Conservation (phyloP, 805 yeast genomes). For the Candida maesae region DNA sequence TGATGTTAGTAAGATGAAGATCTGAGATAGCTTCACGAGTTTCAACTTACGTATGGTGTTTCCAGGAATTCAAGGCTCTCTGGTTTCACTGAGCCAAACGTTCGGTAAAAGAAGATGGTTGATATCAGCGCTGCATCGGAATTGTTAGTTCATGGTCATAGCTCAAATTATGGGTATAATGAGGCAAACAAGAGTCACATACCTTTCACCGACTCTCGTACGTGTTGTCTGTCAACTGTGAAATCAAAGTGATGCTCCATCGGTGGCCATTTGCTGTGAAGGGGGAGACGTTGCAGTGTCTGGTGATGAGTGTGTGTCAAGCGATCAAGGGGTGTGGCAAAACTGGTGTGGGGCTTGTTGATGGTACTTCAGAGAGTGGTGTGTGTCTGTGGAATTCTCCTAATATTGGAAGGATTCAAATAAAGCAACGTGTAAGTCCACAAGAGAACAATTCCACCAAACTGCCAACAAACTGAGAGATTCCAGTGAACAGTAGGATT, state of each 20-base stretch:
- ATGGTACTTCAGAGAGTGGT: no score
- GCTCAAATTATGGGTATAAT: no score
- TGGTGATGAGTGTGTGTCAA: not conserved
- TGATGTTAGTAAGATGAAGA: not conserved
- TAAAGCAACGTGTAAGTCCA: no score
- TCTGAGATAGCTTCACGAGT: no score
- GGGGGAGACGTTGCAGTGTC: no score
- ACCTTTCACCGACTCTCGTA: slow-evolving; percentile 53
- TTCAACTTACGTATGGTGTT: slow-evolving; percentile 47
- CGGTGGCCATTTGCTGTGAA: not conserved
- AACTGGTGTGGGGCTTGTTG: no score
- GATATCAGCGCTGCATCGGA: slow-evolving; percentile 49
- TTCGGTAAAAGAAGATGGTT: slow-evolving; percentile 63
- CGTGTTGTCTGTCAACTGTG: slow-evolving; percentile 49
- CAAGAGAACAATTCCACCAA: no score
- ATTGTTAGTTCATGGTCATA: slow-evolving; percentile 2
- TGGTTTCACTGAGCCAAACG: slow-evolving; percentile 63
- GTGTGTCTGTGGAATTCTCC: no score
- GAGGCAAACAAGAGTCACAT: slow-evolving; percentile 20
- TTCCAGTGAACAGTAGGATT: no score
- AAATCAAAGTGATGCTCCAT: slow-evolving; percentile 45
- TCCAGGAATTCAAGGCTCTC: slow-evolving; percentile 50
- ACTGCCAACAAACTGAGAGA: no score
- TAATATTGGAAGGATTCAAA: no score
- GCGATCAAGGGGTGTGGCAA: no score